A percentile compares a stretch with the other conserved stretches of the same genome.
These are phyloP conservation scores for Populus hybrid DNA, from an alignment of 441 rosid genomes.

Conservation along the genomic window DNA sequence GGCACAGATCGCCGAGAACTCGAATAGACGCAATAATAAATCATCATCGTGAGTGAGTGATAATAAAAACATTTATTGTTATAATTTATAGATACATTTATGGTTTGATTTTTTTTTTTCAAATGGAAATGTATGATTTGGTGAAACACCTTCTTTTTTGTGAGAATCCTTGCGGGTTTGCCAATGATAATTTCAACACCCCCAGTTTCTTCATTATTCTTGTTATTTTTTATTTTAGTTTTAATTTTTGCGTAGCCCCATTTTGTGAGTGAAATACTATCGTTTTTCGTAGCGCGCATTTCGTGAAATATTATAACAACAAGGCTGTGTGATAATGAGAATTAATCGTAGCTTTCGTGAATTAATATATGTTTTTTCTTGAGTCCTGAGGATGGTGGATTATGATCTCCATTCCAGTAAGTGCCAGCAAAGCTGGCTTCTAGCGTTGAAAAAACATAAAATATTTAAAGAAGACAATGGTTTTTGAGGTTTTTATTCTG, in stretches of 20 bases:
- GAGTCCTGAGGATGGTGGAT: no score
- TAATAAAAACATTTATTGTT: neutral
- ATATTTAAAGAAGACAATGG: neutral
- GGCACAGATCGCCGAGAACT: conserved; percentile 62
- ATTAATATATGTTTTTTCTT: no score
- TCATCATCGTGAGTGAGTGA: conserved; percentile 12
- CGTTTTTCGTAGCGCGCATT: neutral
- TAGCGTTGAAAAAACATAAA: neutral
- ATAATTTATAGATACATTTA: neutral
- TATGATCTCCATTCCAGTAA: neutral
- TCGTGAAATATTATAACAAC: neutral
- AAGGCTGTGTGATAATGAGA: neutral
- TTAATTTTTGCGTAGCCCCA: no score
- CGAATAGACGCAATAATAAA: conserved; percentile 28
- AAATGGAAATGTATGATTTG: neutral
- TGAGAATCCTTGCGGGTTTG: neutral
- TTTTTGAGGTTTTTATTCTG: neutral
- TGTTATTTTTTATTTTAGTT: no score
- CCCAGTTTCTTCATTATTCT: neutral
- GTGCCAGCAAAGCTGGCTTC: neutral
- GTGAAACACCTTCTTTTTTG: neutral
- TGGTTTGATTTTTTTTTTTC: neutral
- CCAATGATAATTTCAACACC: neutral
- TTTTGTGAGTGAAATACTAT: no score
- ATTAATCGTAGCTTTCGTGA: neutral